These are phyloP conservation scores for Dactylella cylindrospora DNA, from an alignment of 2,329 filamentous ascomycete species.

Conservation along the genomic window DNA sequence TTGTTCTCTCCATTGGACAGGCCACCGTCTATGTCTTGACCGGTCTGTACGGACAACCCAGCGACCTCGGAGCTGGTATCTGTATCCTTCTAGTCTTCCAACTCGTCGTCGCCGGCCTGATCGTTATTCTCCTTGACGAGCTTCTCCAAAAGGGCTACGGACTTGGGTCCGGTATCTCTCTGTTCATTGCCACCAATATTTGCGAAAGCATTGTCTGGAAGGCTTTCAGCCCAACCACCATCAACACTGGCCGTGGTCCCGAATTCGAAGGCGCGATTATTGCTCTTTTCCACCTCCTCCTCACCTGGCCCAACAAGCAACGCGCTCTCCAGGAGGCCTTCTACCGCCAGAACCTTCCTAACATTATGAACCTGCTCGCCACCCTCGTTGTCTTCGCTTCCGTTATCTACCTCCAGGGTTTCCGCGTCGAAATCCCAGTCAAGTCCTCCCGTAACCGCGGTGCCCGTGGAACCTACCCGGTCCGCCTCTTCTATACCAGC, in stretches of 20 bases:
- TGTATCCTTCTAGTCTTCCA: slow-evolving; percentile 98
- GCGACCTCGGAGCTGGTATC: slow-evolving; percentile 94
- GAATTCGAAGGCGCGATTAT: slow-evolving; percentile 99
- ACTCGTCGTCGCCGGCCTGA: slow-evolving; percentile 94
- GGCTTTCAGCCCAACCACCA: slow-evolving; percentile 97
- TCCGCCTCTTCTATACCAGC: slow-evolving; percentile 99
- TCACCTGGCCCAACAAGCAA: slow-evolving; percentile 99
- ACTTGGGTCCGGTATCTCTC: slow-evolving; percentile 95
- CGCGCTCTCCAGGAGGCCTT: slow-evolving; percentile 97
- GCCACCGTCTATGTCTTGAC: slow-evolving; percentile 98
- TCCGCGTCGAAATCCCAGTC: slow-evolving; percentile 99
- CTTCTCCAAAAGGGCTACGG: slow-evolving; percentile 99
- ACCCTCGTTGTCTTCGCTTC: slow-evolving; percentile 91
- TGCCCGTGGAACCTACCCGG: slow-evolving; percentile 87
- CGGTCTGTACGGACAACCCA: slow-evolving; percentile 93
- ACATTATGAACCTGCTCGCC: slow-evolving; percentile 97
- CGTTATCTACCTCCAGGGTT: slow-evolving; percentile 98
- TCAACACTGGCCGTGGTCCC: slow-evolving; percentile 98
- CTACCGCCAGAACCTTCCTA: slow-evolving; percentile 98
- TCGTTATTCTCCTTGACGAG: slow-evolving; percentile 98
- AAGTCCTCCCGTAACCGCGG: slow-evolving; percentile 99
- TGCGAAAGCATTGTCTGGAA: slow-evolving; percentile 99
- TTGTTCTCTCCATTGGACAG: slow-evolving; percentile 95
- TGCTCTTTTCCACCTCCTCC: slow-evolving; percentile 92
- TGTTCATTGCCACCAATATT: slow-evolving; percentile 99